phyloP scores from a whole-genome alignment of 169 alveolate species.

The Toxoplasma gondii region DNA sequence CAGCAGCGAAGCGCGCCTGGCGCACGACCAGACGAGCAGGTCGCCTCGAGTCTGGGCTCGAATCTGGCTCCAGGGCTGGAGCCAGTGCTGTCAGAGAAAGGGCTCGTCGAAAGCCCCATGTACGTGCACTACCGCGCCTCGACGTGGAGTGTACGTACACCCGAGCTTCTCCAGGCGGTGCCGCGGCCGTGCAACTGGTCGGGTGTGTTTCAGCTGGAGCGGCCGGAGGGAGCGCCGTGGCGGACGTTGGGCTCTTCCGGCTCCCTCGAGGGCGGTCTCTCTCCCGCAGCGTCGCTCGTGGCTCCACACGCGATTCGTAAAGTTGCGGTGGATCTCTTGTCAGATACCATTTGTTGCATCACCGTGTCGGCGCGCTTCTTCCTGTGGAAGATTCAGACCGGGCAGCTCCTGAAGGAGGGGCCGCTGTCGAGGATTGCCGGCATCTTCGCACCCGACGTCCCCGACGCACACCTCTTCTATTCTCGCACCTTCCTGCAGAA shows the following conservation, averaged over 20 bases:
- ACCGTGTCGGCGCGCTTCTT: constrained; percentile 2
- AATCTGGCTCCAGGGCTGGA: not conserved
- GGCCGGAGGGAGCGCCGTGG: constrained; percentile 5
- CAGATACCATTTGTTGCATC: constrained; percentile 54
- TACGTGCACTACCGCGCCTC: constrained; percentile 49
- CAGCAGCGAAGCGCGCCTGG: not conserved
- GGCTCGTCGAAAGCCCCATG: constrained; percentile 56
- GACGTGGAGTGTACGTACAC: constrained; percentile 42
- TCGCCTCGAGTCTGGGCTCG: not conserved
- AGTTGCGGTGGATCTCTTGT: constrained; percentile 48
- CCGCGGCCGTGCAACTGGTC: constrained; percentile 55
- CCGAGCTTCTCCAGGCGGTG: constrained; percentile 40
- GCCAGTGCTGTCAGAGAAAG: not conserved
- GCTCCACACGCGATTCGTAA: constrained; percentile 9
- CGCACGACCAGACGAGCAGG: not conserved
- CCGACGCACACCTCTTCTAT: not conserved
- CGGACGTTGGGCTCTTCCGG: not conserved
- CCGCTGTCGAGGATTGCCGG: constrained; percentile 51
- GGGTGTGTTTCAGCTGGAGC: constrained; percentile 52
- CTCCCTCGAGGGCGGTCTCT: not conserved
- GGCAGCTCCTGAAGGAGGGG: constrained; percentile 29
- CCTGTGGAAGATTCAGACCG: constrained; percentile 55
- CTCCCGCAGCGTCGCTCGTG: not conserved
- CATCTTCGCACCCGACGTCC: constrained; percentile 26
- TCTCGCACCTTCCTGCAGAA: constrained; percentile 40